Base-by-base conservation (phyloP, 2,329 filamentous ascomycete genomes). In the Teratosphaeriaceae sp. region DNA sequence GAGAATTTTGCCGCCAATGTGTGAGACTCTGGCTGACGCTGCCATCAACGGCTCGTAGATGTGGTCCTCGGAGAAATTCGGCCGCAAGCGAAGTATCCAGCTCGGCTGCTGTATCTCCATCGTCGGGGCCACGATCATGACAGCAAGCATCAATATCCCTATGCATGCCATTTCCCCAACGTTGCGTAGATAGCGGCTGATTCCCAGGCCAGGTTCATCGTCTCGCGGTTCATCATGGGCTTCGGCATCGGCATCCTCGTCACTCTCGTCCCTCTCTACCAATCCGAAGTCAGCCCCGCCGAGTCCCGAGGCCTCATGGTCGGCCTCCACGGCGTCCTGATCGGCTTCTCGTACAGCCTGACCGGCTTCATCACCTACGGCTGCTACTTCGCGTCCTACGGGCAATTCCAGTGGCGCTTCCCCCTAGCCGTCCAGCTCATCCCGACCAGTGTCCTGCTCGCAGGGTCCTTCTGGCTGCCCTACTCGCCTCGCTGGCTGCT, bases 361-460 rank as follows among this genome's bases (percentile, higher is more conserved):
- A 22, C 41, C 13, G 34, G 21, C 15, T 43, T 30, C 24, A 40
- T 37, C 33, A 29, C 24, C 3, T 43, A 36, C 20, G 41, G 34
- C 11, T 27, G 22, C 21, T 43, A 43, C 20, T 30, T 30, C 18
- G 29, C 39, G 18, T 29, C 29, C n/a, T 42, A 22, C 30, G 33
- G 33, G 11, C 33, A 36, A 18, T 51, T 51, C 36, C 31, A 23
- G 11, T 40, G 80, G 80, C 68, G 81, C 5, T 84, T 85, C 50
- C 80, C 79, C 0, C 74, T 84, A 44, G 79, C 76, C 0, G 84
- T 85, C 60, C 80, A 84, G 53, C 82, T 84, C 24, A 21, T 66
- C 67, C 42, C 65, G 64, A 1, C 67, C 1, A 36, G 67, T 2
- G 52, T 66, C 8, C 58, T 71, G 3, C 55, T 69, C 0, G 48